Base-by-base conservation (phyloP, 495 filamentous ascomycete species). In the Parathielavia appendiculata region DNA sequence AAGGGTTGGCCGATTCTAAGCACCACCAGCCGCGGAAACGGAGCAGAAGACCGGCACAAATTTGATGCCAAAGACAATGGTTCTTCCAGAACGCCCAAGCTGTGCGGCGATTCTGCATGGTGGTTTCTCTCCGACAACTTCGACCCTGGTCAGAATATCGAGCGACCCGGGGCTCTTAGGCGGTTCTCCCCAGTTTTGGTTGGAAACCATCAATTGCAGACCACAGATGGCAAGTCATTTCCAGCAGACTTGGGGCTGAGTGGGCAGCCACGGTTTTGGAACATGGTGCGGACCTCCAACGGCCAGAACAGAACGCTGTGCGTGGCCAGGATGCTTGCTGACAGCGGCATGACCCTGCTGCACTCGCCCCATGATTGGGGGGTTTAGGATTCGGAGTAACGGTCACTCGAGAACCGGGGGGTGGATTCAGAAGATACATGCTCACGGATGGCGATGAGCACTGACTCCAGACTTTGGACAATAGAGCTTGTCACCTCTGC, bases 41-140 rank as follows among this genome's bases (percentile, higher is more conserved):
- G 39, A 1, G 14, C n/a, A n/a, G n/a, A 14, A 22, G n/a, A 26
- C 0, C 11, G 9, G 12, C 45, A 51, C n/a, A n/a, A n/a, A n/a
- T n/a, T n/a, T n/a, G n/a, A n/a, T n/a, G n/a, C n/a, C n/a, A n/a
- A n/a, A 19, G 22, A 3, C 14, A 17, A 54, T 10, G 26, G 17
- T 6, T 26, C 30, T 17, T 1, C 46, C n/a, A n/a, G n/a, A 34
- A 1, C 7, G 0, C 34, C 26, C 16, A 0, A 11, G 1, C 20
- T 58, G 0, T 58, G 47, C 46, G 56, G 56, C 26, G 56, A 51
- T 30, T 51, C 48, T 3, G 56, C 47, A 4, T 58, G 56, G 56
- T 58, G 56, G 56, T 34, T 8, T 2, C 9, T 51, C 0, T 23
- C 38, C 17, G 47, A 44, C 47, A 4, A 41, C 11, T 34, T 9